phyloP scores from a whole-genome alignment of 805 yeast genomes.

The Hanseniaspora lindneri region DNA sequence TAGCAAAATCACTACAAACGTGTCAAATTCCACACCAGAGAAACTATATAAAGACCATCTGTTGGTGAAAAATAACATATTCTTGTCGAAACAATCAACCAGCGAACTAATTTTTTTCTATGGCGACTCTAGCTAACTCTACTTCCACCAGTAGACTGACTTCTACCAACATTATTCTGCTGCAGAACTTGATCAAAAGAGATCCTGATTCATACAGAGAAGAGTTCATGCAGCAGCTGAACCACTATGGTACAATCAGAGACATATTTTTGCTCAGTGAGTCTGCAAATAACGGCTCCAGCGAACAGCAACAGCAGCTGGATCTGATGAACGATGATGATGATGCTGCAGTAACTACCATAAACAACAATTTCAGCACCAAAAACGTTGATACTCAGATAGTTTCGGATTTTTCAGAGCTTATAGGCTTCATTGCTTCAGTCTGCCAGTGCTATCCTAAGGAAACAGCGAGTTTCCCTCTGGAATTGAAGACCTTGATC shows the following conservation, averaged over 20 bases:
- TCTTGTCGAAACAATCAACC: not conserved
- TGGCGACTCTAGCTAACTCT: constrained; percentile 9
- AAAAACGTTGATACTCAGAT: constrained; percentile 25
- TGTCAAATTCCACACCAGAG: too few relatives aligned
- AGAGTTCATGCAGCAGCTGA: constrained; percentile 83
- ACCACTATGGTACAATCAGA: constrained; percentile 82
- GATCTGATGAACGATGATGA: constrained; percentile 20
- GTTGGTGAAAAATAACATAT: too few relatives aligned
- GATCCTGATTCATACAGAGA: constrained; percentile 92
- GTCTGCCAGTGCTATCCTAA: constrained; percentile 83
- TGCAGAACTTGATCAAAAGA: constrained; percentile 84
- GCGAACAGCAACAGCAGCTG: constrained; percentile 29
- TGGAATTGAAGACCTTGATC: constrained; percentile 59
- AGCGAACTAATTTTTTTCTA: not conserved
- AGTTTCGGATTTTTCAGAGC: constrained; percentile 52
- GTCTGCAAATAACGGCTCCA: constrained; percentile 24
- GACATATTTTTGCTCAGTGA: constrained; percentile 68
- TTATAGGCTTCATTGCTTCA: constrained; percentile 83
- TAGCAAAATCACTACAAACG: too few relatives aligned
- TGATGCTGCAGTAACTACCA: constrained; percentile 36
- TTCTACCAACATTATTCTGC: constrained; percentile 75
- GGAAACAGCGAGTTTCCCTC: constrained; percentile 76
- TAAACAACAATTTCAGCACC: constrained; percentile 10
- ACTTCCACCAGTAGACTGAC: constrained; percentile 15
- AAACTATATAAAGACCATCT: too few relatives aligned